phyloP scores from a whole-genome alignment of 2,329 filamentous ascomycete species.

The Nigrograna mackinnonii region DNA sequence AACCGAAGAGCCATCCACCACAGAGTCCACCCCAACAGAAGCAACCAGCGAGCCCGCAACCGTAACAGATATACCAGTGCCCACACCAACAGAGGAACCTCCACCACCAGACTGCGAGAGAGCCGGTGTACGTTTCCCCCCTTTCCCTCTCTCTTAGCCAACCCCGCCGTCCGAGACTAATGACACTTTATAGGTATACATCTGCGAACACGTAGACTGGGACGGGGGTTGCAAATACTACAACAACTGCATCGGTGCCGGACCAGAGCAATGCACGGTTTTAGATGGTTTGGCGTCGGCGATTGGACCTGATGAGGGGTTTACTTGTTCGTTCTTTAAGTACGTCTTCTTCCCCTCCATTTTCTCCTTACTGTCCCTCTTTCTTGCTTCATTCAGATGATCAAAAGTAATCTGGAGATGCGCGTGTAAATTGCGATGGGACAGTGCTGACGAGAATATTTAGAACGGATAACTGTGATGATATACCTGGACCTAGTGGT shows the following conservation, averaged over 20 bases:
- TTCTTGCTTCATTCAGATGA: neutral
- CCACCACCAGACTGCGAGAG: conserved; percentile 2
- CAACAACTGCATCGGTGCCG: conserved; percentile 14
- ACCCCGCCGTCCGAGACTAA: neutral
- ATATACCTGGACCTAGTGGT: neutral
- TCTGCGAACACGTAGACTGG: conserved; percentile 28
- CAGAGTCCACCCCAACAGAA: neutral
- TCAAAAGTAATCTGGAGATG: too few relatives aligned
- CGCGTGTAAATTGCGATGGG: neutral
- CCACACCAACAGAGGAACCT: neutral
- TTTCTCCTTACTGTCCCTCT: neutral
- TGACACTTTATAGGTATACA: conserved; percentile 21
- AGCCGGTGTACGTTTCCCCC: conserved; percentile 5
- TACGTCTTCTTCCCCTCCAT: conserved; percentile 12
- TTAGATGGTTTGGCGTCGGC: conserved; percentile 19
- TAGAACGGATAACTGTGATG: neutral
- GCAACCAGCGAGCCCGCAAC: neutral
- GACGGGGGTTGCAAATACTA: conserved; percentile 19
- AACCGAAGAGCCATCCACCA: neutral
- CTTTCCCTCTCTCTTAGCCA: neutral
- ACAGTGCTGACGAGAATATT: neutral
- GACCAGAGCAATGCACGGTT: conserved; percentile 13
- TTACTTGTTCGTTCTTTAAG: conserved; percentile 31
- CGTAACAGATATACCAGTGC: neutral
- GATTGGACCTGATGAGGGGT: conserved; percentile 25